Conservation (phyloP, 1,139 yeast species). For the Suhomyces ambrosiae region DNA sequence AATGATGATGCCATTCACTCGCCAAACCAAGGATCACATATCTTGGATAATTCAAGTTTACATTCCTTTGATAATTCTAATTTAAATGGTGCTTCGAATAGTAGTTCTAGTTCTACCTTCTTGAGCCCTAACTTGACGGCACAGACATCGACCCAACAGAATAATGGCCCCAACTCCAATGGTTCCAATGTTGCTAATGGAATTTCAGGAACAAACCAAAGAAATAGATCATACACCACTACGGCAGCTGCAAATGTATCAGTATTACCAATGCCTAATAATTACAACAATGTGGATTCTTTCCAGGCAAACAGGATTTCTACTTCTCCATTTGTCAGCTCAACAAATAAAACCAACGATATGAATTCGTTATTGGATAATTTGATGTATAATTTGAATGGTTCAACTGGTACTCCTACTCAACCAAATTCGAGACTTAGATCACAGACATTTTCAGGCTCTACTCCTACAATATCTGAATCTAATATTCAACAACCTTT, state of each 20-base stretch:
- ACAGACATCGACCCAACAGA: slow-evolving; percentile 20
- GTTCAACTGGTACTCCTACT: slow-evolving; percentile 14
- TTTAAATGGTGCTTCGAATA: slow-evolving; percentile 13
- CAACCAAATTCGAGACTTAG: slow-evolving; percentile 32
- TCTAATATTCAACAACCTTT: slow-evolving; percentile 9
- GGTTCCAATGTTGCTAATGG: slow-evolving; percentile 4
- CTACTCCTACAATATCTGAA: slow-evolving; percentile 30
- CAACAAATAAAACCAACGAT: slow-evolving; percentile 27
- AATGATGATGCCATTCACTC: slow-evolving; percentile 40
- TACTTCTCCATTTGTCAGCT: slow-evolving; percentile 19
- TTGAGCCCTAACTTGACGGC: slow-evolving; percentile 38
- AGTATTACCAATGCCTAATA: slow-evolving; percentile 16
- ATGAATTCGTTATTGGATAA: slow-evolving; percentile 37
- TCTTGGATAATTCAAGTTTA: slow-evolving; percentile 19
- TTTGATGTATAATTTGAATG: slow-evolving; percentile 28
- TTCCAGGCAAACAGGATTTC: slow-evolving; percentile 17
- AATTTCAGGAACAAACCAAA: slow-evolving; percentile 13
- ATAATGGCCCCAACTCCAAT: slow-evolving; percentile 9
- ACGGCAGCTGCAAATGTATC: slow-evolving; percentile 34
- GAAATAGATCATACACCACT: slow-evolving; percentile 55
- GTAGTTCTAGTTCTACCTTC: slow-evolving; percentile 28
- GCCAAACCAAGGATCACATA: slow-evolving; percentile 19
- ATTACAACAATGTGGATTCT: slow-evolving; percentile 16
- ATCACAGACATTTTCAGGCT: slow-evolving; percentile 48
- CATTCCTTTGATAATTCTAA: slow-evolving; percentile 20